Evolutionary conservation across 495 filamentous ascomycete genomes (phyloP).

Genomic region (Aspergillus nanangensis): DNA sequence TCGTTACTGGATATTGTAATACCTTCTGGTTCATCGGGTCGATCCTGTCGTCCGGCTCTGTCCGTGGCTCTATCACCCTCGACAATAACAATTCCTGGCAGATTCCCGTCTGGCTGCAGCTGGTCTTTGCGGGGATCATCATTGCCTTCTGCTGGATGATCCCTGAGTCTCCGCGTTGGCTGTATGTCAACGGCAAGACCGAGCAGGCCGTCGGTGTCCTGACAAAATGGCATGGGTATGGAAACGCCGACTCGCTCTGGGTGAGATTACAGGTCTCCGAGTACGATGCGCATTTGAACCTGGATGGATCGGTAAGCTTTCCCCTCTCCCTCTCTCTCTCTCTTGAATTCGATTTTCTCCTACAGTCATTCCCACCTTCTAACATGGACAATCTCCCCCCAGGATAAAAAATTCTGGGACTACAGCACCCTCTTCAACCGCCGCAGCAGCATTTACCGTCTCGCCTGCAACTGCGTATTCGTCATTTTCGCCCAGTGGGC

Average conservation of each 20-base stretch:
- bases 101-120: constrained; percentile 40
- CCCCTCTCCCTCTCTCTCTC: neutral
- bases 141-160: constrained; percentile 2
- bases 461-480: constrained; percentile 2
- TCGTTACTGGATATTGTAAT: constrained; percentile 54
- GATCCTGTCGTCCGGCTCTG: constrained; percentile 18
- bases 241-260: neutral
- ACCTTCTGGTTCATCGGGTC: constrained; percentile 49
- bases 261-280: constrained; percentile 2
- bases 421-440: constrained; percentile 4
- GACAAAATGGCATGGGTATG: neutral
- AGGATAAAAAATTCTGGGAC: constrained; percentile 8
- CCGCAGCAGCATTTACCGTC: constrained; percentile 7
- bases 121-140: constrained; percentile 34
- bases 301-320: constrained; percentile 3
- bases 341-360: neutral
- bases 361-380: neutral
- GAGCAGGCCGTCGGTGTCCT: neutral
- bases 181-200: neutral
- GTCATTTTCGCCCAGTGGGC: constrained; percentile 7
- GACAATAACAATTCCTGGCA: constrained; percentile 42
- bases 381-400: neutral
- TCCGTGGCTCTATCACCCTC: constrained; percentile 29
- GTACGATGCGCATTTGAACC: constrained; percentile 3
- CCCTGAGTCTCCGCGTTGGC: neutral